Conservation (phyloP, 1,139 yeast species). For the Kodamaea suecica region DNA sequence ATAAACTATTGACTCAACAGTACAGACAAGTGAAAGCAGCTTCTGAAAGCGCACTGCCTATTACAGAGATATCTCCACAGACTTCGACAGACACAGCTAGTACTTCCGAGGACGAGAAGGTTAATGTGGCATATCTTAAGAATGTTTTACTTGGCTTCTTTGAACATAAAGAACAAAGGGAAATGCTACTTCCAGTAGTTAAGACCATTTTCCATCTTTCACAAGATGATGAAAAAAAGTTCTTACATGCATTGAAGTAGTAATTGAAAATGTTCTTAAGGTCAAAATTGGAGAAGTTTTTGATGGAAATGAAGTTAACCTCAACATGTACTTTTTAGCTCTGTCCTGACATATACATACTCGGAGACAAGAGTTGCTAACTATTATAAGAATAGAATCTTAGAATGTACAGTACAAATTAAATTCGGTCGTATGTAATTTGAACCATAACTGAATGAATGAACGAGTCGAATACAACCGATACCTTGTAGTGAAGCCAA, state of each 20-base stretch:
- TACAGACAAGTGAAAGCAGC: conserved; percentile 33
- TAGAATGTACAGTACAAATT: no score
- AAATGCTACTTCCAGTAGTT: conserved; percentile 78
- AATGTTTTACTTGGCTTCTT: conserved; percentile 86
- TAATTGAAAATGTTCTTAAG: no score
- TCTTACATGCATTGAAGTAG: conserved; percentile 57
- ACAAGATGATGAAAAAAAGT: conserved; percentile 67
- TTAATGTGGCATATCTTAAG: conserved; percentile 70
- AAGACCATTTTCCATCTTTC: conserved; percentile 68
- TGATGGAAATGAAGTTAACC: no score
- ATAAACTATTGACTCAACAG: conserved; percentile 59
- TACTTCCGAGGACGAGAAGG: conserved; percentile 8
- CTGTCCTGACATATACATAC: no score
- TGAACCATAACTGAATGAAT: no score
- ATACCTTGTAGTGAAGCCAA: no score
- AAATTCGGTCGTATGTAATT: no score
- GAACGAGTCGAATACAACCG: no score
- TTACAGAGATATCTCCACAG: conserved; percentile 6
- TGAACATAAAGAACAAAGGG: conserved; percentile 90
- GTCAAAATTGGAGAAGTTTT: no score
- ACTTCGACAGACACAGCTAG: conserved; percentile 4
- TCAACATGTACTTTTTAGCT: no score
- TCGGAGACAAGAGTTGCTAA: no score
- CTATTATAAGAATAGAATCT: no score
- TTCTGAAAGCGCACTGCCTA: conserved; percentile 3